Evolutionary conservation across 352 stramenopile genomes (phyloP), one percentile per base, ranked within the genome.

Genomic region (Globisporangium orthogonon): DNA sequence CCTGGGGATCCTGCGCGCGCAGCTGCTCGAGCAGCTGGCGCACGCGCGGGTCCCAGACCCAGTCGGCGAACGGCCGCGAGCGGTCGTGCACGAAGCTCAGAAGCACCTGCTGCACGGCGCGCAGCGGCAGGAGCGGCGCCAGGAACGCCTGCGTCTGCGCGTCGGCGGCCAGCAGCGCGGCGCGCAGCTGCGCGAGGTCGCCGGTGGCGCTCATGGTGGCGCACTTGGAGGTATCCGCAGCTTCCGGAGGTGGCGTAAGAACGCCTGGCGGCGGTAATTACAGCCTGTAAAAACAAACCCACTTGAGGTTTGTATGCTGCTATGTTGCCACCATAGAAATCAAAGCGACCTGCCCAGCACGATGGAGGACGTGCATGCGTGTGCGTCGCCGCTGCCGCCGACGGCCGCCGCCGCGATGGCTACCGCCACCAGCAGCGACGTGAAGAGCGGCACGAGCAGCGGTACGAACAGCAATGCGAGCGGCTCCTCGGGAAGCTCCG

Each of bases 31-130:
- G 66, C 23, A 86, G 69, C 46, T 86, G 67, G 10, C 70, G 82
- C 31, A 86, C 73, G 11, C 65, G 62, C 0, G 79, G 68, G 51
- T 94, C 82, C 82, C 80, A 91, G 1, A 94, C 70, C 73, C 83
- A 89, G 54, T 92, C 79, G 49, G 81, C 70, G 52, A 94, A 89
- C 37, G 70, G 70, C 14, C 76, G 72, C 37, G 71, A 79, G 17
- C 50, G 5, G 50, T 94, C 82, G 28, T 54, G 66, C 45, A 90
- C 52, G 52, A 94, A 94, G 44, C 76, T 76, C 40, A 89, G 45
- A 46, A 94, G 67, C 54, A 91, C 65, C 17, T 92, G 67, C 56
- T 88, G 82, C 43, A 91, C 79, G 7, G 82, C 71, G 6, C 63
- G 66, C 13, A 90, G 60, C 33, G 67, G 64, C 31, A 94, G 62